A percentile compares a stretch with the other conserved stretches of the same genome.
Evolutionary conservation across 2,329 filamentous ascomycete species (phyloP).

Genomic region (Alternaria dauci): DNA sequence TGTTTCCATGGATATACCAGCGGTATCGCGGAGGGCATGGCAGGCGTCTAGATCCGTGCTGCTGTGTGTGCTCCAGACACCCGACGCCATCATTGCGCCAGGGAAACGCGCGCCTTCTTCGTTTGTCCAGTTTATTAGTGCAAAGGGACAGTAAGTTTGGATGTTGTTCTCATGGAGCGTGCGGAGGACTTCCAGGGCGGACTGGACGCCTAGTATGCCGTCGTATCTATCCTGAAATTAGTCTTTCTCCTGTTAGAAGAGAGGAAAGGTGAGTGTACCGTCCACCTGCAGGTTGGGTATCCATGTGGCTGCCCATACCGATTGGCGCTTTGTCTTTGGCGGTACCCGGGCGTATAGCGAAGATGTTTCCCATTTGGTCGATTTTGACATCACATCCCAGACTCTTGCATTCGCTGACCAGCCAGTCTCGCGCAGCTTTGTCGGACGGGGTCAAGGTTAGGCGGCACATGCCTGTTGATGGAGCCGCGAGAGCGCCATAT

Average conservation of each 20-base stretch:
- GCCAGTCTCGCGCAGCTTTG: conserved; percentile 42
- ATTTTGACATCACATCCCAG: conserved; percentile 43
- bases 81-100: conserved; percentile 74
- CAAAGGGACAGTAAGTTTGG: conserved; percentile 67
- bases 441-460: conserved; percentile 63
- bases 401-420: conserved; percentile 37
- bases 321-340: conserved; percentile 60
- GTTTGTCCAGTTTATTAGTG: conserved; percentile 80
- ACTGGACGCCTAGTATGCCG: conserved; percentile 76
- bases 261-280: not conserved
- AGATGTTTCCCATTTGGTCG: conserved; percentile 49
- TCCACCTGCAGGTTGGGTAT: conserved; percentile 57
- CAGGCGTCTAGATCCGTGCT: conserved; percentile 45
- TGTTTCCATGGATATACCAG: conserved; percentile 59
- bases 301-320: conserved; percentile 59
- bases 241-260: no score
- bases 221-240: conserved; percentile 63
- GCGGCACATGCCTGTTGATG: conserved; percentile 74
- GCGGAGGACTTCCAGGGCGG: conserved; percentile 58
- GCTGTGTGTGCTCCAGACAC: conserved; percentile 71
- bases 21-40: conserved; percentile 54
- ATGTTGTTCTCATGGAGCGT: conserved; percentile 46
- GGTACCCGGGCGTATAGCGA: conserved; percentile 40
- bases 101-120: conserved; percentile 83
- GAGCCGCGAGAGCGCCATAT: conserved; percentile 37